Percentiles rank a stretch among this genome's conserved stretches.
phyloP scores from a whole-genome alignment of 495 filamentous ascomycete genomes.

The Glutinoglossum americanum region DNA sequence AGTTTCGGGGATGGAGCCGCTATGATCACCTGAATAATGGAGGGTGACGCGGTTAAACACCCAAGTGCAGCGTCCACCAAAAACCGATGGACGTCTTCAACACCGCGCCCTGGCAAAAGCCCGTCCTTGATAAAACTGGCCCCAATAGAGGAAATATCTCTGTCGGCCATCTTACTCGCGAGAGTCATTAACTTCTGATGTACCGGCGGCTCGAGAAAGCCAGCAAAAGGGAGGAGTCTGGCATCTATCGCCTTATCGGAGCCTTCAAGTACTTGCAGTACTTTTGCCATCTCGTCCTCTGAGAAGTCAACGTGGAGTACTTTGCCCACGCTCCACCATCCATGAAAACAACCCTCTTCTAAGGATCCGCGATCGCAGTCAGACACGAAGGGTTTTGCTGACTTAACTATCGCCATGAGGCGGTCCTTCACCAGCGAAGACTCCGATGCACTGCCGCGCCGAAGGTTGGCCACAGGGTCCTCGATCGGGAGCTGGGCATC shows the following conservation, averaged over 20 bases:
- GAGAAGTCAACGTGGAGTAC: constrained; percentile 5
- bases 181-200: not conserved
- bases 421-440: not conserved
- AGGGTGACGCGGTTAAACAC: not conserved
- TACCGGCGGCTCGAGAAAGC: not conserved
- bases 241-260: not conserved
- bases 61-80: constrained; percentile 2
- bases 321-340: not conserved
- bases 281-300: not conserved
- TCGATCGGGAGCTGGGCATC: not conserved
- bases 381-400: not conserved
- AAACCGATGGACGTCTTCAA: not conserved
- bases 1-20: not conserved
- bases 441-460: not conserved
- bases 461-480: not conserved
- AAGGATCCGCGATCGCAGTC: not conserved
- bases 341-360: not conserved
- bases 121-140: not conserved
- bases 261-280: not conserved
- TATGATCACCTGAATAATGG: not conserved
- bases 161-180: not conserved
- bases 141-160: not conserved
- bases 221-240: not conserved
- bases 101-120: not conserved
- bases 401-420: not conserved